Base-by-base conservation (phyloP, 2,329 filamentous ascomycete species). In the Alternaria brassicicola region DNA sequence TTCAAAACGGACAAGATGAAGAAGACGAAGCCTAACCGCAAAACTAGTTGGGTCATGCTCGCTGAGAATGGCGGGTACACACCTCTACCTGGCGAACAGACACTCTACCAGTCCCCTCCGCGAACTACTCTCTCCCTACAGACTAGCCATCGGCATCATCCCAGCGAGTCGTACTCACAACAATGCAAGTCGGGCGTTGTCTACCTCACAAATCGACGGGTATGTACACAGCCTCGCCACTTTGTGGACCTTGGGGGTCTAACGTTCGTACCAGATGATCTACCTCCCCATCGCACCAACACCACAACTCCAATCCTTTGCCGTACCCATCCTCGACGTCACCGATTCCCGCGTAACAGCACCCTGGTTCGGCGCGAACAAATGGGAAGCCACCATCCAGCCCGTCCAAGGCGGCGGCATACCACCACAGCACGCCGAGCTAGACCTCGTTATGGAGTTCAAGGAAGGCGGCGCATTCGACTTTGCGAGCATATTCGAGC, bases 391-490 rank as follows among this genome's bases (percentile, higher is more conserved):
- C 23, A 81, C 89, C 42, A 87, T 96, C 57, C 89, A 90, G 68
- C 92, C 94, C 2, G 91, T 96, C 23, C 81, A 89, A 1, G 91
- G 91, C 33, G 95, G 95, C 35, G 91, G 92, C 48, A 91, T 97
- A 49, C 91, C 93, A 0, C 79, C 89, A 5, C 85, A 89, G 21
- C 84, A 92, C 61, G 85, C 89, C 17, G 87, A 88, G 26, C 83
- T 97, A 41, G 92, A 95, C 70, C 78, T 96, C 65, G 93, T 91
- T 75, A 84, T 97, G 69, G 93, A 89, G 21, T 98, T 98, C 82
- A 93, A 93, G 74, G 93, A 98, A 62, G 94, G 94, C 41, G 94
- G 94, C n/a, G 93, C 93, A 57, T 95, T 90, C 76, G 93, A 97
- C 67, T 98, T 96, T 73, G 89, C 93, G 69, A 86, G 87, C 49